These are phyloP conservation scores for Pythium oligandrum DNA, from an alignment of 352 stramenopile genomes.

Conservation along the genomic window DNA sequence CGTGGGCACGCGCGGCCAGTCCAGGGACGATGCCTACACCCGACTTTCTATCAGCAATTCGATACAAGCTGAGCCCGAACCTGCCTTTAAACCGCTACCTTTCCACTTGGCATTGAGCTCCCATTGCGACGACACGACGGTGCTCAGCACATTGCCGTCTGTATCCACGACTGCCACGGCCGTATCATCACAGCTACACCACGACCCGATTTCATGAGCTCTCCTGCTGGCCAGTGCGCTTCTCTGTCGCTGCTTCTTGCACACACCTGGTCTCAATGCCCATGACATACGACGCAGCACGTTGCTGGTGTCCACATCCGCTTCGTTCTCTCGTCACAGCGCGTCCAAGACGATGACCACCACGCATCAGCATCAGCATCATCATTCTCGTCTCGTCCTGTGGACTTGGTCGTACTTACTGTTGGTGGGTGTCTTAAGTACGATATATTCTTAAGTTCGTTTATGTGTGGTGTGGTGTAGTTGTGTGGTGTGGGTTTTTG, in stretches of 20 bases:
- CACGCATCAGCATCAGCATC: conserved; percentile 2
- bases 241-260: background rate
- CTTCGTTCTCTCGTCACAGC: too few relatives aligned
- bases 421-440: background rate
- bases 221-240: background rate
- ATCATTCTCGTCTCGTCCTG: conserved; percentile 1
- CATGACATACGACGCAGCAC: conserved; percentile 71
- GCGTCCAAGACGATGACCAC: too few relatives aligned
- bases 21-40: conserved; percentile 92
- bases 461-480: too few relatives aligned
- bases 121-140: conserved; percentile 93
- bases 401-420: conserved; percentile 1
- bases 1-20: conserved; percentile 92
- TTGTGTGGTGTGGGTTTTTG: too few relatives aligned
- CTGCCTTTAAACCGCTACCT: conserved; percentile 24
- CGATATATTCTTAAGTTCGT: too few relatives aligned
- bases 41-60: too few relatives aligned
- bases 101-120: conserved; percentile 84
- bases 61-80: too few relatives aligned
- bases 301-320: background rate
- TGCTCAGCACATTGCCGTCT: conserved; percentile 90
- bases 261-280: conserved; percentile 91
- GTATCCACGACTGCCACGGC: conserved; percentile 86
- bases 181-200: conserved; percentile 91
- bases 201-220: background rate